phyloP scores from a whole-genome alignment of 169 alveolate genomes.

The Plasmodium cynomolgi region DNA sequence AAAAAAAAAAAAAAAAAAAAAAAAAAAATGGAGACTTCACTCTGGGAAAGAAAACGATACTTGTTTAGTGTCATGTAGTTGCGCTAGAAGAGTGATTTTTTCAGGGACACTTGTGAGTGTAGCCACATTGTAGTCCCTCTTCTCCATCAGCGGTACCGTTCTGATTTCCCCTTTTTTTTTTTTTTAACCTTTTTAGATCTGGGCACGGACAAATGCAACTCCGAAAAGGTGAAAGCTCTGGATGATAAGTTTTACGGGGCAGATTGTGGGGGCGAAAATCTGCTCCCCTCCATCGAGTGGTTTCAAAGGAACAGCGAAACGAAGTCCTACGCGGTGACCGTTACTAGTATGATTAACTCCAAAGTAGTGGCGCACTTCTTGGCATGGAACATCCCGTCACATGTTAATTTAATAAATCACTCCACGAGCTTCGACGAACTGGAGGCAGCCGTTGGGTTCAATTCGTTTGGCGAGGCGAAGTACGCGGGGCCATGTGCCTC shows the following conservation, averaged over 20 bases:
- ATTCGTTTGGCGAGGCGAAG: conserved; percentile 14
- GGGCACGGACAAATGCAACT: conserved; percentile 27
- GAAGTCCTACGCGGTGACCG: conserved; percentile 48
- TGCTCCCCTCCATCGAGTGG: conserved; percentile 47
- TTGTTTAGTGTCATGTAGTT: not conserved
- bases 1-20: not conserved
- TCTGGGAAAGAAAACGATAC: not conserved
- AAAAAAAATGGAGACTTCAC: not conserved
- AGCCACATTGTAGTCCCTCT: not conserved
- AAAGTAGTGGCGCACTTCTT: conserved; percentile 10
- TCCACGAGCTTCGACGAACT: conserved; percentile 28
- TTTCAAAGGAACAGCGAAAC: conserved; percentile 36
- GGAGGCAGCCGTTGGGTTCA: conserved; percentile 14
- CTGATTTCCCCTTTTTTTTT: not conserved
- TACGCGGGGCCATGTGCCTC: conserved; percentile 33
- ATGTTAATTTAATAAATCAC: conserved; percentile 35
- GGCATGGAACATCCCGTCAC: conserved; percentile 62
- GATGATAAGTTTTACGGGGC: conserved; percentile 21
- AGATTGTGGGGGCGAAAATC: conserved; percentile 48
- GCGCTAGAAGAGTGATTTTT: not conserved
- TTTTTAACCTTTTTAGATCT: not conserved
- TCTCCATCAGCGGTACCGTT: not conserved
- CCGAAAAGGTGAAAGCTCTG: conserved; percentile 16
- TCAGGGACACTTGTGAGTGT: not conserved
- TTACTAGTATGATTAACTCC: conserved; percentile 14